These are phyloP conservation scores for Hypoxylon crocopeplum DNA, from an alignment of 495 filamentous ascomycete genomes.

Conservation along the genomic window DNA sequence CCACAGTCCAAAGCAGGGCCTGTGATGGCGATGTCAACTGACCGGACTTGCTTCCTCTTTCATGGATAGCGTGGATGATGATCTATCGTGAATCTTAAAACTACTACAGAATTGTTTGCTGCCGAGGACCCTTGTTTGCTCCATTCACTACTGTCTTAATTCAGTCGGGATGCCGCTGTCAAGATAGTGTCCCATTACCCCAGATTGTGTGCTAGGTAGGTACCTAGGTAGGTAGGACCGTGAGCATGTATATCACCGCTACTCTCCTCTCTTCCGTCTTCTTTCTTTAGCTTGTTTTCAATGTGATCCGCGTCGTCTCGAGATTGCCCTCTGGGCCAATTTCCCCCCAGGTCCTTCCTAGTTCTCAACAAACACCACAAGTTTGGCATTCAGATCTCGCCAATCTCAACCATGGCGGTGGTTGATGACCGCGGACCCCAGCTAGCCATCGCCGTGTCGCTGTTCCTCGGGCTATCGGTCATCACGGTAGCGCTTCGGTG, in stretches of 20 bases:
- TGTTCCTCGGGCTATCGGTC: constrained; percentile 27
- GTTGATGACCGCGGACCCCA: constrained; percentile 33
- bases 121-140: constrained; percentile 5
- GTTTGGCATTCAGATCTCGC: background rate
- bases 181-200: constrained; percentile 2
- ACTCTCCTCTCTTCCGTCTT: background rate
- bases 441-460: constrained; percentile 12
- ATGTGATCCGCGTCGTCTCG: constrained; percentile 13
- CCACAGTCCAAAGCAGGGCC: background rate
- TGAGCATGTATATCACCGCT: background rate
- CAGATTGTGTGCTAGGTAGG: background rate
- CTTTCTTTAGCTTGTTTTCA: background rate
- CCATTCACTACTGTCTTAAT: background rate
- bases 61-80: background rate
- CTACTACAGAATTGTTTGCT: constrained; percentile 1
- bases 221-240: background rate
- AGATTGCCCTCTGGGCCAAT: constrained; percentile 20
- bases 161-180: background rate
- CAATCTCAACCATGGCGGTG: constrained; percentile 6
- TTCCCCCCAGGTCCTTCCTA: background rate
- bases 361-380: background rate
- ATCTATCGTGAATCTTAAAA: constrained; percentile 12
- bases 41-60: constrained; percentile 15
- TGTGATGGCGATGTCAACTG: background rate
- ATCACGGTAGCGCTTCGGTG: constrained; percentile 34